These are phyloP conservation scores for Dryas octopetala DNA, from an alignment of 306 rosid species.

Conservation along the genomic window DNA sequence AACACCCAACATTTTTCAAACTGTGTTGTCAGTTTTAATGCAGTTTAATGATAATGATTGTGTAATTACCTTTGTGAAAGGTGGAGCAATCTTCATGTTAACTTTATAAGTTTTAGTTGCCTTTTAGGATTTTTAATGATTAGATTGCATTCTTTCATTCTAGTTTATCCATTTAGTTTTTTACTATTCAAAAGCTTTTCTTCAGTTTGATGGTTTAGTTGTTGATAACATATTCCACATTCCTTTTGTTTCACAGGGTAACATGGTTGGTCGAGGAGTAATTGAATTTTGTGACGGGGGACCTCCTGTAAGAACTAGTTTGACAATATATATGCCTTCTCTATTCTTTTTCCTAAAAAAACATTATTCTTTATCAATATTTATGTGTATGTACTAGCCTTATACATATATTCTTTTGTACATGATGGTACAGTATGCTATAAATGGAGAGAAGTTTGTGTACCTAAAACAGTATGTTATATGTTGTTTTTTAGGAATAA, in stretches of 20 bases:
- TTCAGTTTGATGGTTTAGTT: not conserved
- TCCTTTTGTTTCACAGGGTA: conserved; percentile 54
- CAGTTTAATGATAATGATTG: not conserved
- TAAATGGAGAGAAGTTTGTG: not conserved
- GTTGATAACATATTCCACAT: not conserved
- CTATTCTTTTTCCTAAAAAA: not conserved
- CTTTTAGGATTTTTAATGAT: not conserved
- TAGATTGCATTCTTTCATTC: not conserved
- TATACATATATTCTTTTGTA: not conserved
- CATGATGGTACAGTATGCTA: not conserved
- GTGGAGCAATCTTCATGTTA: not conserved
- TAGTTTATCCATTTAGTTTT: not conserved
- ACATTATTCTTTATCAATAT: not conserved
- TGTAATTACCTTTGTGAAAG: not conserved
- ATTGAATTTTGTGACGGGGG: conserved; percentile 78
- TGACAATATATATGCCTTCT: conserved; percentile 10
- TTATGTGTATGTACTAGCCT: not conserved
- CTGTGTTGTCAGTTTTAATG: not conserved
- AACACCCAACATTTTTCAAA: not conserved
- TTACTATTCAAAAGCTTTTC: not conserved
- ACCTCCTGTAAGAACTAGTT: conserved; percentile 68
- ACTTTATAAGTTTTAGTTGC: not conserved
- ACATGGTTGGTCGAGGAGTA: conserved; percentile 71
- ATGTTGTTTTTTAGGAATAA: too few relatives aligned
- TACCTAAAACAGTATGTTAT: too few relatives aligned